Conservation (phyloP, 2,329 filamentous ascomycete species). For the Diplodia corticola region DNA sequence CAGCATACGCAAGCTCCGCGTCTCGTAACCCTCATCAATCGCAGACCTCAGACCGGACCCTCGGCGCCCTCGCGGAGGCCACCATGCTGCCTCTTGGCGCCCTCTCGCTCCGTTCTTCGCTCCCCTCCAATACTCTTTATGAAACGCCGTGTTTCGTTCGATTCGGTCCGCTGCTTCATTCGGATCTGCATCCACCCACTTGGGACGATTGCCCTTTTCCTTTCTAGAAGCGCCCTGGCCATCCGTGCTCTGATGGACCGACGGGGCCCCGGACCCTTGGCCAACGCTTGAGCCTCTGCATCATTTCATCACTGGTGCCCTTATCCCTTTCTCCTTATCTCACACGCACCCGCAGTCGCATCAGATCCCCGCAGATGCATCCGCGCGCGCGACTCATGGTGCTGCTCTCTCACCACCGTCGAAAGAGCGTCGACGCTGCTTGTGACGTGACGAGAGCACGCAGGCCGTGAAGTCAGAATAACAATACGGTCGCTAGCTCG, state of each 20-base stretch:
- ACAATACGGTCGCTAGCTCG: too few relatives aligned
- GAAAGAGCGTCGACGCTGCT: too few relatives aligned
- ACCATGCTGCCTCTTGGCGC: neutral
- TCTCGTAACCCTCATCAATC: conserved; percentile 4
- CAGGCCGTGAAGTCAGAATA: too few relatives aligned
- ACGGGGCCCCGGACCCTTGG: conserved; percentile 13
- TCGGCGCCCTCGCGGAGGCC: neutral
- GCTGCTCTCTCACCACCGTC: neutral
- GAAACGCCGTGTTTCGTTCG: conserved; percentile 15
- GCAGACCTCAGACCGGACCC: neutral
- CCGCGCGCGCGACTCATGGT: neutral
- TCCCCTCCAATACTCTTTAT: neutral
- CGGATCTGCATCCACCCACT: conserved; percentile 4
- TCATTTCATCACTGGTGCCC: neutral
- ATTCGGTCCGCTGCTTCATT: conserved; percentile 6
- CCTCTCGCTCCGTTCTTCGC: neutral
- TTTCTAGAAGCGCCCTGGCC: neutral
- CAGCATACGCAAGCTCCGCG: neutral
- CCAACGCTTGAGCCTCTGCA: conserved; percentile 4
- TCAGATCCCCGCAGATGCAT: neutral
- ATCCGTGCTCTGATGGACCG: neutral
- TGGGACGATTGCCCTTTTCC: neutral
- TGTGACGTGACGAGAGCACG: too few relatives aligned
- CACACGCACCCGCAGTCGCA: neutral
- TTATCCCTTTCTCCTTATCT: conserved; percentile 4